These are phyloP conservation scores for Hypoxylon trugodes DNA, from an alignment of 495 filamentous ascomycete genomes.

Conservation along the genomic window DNA sequence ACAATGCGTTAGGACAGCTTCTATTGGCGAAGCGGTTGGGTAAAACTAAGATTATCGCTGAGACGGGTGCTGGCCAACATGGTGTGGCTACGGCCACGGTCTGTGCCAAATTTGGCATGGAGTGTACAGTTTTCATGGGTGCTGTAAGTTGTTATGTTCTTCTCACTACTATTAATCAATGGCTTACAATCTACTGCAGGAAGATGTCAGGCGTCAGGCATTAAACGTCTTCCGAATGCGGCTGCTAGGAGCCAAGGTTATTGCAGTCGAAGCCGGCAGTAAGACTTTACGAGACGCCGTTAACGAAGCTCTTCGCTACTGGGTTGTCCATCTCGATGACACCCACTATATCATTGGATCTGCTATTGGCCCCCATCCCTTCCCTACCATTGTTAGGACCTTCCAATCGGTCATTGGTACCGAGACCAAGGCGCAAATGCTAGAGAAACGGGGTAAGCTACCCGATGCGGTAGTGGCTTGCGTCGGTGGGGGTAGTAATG, in stretches of 20 bases:
- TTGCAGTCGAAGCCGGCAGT: constrained; percentile 86
- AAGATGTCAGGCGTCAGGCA: constrained; percentile 91
- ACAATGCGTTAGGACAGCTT: constrained; percentile 91
- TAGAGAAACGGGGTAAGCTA: constrained; percentile 79
- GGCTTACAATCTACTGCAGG: constrained; percentile 50
- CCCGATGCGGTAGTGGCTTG: constrained; percentile 97
- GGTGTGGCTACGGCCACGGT: constrained; percentile 95
- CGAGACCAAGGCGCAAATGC: constrained; percentile 91
- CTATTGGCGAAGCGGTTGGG: constrained; percentile 82
- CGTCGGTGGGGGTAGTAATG: constrained; percentile 92
- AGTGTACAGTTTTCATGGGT: constrained; percentile 96
- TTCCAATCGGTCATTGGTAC: constrained; percentile 94
- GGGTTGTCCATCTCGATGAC: constrained; percentile 85
- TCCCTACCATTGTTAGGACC: constrained; percentile 93
- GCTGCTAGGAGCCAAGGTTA: constrained; percentile 87
- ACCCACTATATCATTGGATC: constrained; percentile 97
- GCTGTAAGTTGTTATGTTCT: constrained; percentile 55
- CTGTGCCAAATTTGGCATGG: constrained; percentile 96
- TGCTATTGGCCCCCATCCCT: constrained; percentile 93
- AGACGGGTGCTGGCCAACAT: constrained; percentile 96
- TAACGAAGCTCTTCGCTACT: constrained; percentile 90
- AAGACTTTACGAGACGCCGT: constrained; percentile 92
- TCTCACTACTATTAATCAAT: background rate
- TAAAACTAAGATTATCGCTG: constrained; percentile 93
- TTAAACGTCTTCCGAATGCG: constrained; percentile 97